A percentile compares a stretch with the other conserved stretches of the same genome.
Conservation (phyloP, 2,329 filamentous ascomycete genomes). For the Trichothecium roseum region DNA sequence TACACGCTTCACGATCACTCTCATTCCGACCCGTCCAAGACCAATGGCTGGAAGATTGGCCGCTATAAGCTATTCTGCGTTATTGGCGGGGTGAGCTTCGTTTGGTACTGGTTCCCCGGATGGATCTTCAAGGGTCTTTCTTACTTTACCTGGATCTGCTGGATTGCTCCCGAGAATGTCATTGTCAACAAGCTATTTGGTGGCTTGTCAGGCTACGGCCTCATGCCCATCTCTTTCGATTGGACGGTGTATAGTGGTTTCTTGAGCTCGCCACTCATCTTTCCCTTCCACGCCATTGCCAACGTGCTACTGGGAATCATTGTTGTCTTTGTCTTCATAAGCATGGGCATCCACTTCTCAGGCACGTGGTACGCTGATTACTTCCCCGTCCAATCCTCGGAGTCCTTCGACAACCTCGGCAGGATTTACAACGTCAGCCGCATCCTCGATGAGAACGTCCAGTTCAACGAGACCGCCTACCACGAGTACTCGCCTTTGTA, state of each 20-base stretch:
- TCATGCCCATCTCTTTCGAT: conserved; percentile 52
- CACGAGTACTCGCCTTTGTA: conserved; percentile 55
- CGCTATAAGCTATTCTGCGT: conserved; percentile 54
- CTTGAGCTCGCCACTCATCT: conserved; percentile 38
- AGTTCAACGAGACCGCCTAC: conserved; percentile 53
- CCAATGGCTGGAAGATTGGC: conserved; percentile 52
- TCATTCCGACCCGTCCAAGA: conserved; percentile 34
- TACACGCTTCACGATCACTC: conserved; percentile 35
- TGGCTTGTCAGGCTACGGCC: conserved; percentile 43
- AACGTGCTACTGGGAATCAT: conserved; percentile 44
- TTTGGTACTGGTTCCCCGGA: conserved; percentile 53
- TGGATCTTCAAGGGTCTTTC: conserved; percentile 53
- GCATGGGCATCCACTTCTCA: conserved; percentile 48
- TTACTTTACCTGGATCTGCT: conserved; percentile 52
- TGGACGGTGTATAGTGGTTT: conserved; percentile 39
- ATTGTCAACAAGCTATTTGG: conserved; percentile 56
- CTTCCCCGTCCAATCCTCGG: conserved; percentile 49
- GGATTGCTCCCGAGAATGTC: conserved; percentile 48
- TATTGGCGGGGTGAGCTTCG: conserved; percentile 37
- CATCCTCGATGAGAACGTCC: conserved; percentile 44
- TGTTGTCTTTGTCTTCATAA: conserved; percentile 45
- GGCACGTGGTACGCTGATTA: conserved; percentile 48
- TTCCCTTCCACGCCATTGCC: conserved; percentile 43
- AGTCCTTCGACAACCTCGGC: conserved; percentile 56
- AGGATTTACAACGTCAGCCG: conserved; percentile 45